A percentile compares a stretch with the other conserved stretches of the same genome.
Evolutionary conservation across 768 basidiomycete genomes (phyloP).

Genomic region (Amanita rubescens): DNA sequence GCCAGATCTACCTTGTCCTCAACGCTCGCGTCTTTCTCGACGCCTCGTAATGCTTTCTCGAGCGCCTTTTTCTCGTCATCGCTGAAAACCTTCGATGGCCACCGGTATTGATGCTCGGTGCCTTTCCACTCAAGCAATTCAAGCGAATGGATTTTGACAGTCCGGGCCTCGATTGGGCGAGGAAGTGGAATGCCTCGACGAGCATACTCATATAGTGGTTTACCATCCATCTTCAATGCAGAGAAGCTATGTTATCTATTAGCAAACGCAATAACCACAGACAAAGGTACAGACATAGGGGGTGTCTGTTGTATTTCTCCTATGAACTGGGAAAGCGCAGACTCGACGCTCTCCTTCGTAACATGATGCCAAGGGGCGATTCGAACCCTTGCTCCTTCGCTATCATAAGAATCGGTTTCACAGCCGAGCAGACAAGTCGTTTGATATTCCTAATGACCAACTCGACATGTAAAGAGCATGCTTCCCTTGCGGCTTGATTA

Average conservation of each 20-base stretch:
- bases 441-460: constrained; percentile 70
- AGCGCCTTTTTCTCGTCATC: constrained; percentile 64
- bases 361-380: constrained; percentile 78
- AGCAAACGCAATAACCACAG: background rate
- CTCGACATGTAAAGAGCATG: background rate
- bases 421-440: constrained; percentile 89
- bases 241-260: constrained; percentile 62
- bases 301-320: constrained; percentile 89
- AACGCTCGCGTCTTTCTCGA: constrained; percentile 32
- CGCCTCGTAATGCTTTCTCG: constrained; percentile 50
- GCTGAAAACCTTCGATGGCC: constrained; percentile 67
- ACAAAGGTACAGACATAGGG: constrained; percentile 61
- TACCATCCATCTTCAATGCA: constrained; percentile 97
- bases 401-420: constrained; percentile 92
- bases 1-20: constrained; percentile 31
- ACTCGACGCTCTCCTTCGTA: constrained; percentile 68
- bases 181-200: constrained; percentile 86
- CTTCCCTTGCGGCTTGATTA: constrained; percentile 18
- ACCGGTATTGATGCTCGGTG: constrained; percentile 63
- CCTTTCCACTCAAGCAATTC: constrained; percentile 77
- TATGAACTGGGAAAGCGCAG: constrained; percentile 60
- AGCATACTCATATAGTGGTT: constrained; percentile 92
- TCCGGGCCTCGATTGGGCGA: constrained; percentile 84
- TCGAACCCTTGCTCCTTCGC: constrained; percentile 76
- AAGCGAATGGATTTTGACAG: constrained; percentile 75